These are phyloP conservation scores for Auricularia auricula-judae DNA, from an alignment of 768 basidiomycete genomes.

Conservation along the genomic window DNA sequence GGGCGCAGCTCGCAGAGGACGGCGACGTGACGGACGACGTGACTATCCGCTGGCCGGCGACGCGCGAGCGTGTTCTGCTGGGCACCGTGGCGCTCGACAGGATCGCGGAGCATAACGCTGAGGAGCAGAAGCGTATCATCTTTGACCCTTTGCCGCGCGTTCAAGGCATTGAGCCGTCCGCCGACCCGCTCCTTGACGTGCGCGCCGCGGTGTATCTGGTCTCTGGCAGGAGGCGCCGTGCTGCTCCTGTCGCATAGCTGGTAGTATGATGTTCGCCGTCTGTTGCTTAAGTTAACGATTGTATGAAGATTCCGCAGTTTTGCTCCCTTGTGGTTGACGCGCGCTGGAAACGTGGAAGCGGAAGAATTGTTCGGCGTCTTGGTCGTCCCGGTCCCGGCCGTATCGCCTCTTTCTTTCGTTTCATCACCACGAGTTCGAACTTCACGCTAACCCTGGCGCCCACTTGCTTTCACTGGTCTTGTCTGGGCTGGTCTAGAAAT, in stretches of 20 bases:
- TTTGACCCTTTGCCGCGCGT: constrained; percentile 14
- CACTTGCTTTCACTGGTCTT: too few species aligned
- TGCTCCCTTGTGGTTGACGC: too few species aligned
- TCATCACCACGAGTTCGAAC: too few species aligned
- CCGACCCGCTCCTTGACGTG: constrained; percentile 12
- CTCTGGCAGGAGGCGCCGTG: constrained; percentile 10
- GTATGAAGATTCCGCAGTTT: too few species aligned
- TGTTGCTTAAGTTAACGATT: too few species aligned
- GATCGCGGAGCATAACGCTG: constrained; percentile 3
- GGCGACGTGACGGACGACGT: constrained; percentile 12
- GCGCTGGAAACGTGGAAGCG: too few species aligned
- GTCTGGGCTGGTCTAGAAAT: too few species aligned
- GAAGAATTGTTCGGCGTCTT: too few species aligned
- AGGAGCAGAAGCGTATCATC: constrained; percentile 11
- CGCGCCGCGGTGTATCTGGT: constrained; percentile 12
- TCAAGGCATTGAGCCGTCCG: constrained; percentile 10
- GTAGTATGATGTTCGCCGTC: too few species aligned
- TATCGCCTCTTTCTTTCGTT: too few species aligned
- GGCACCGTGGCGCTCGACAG: constrained; percentile 7
- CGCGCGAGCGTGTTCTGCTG: constrained; percentile 7
- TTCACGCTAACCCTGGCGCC: too few species aligned
- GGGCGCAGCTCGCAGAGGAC: constrained; percentile 10
- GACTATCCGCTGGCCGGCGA: constrained; percentile 11
- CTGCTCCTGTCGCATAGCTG: background rate
- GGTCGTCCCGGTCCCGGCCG: too few species aligned